Evolutionary conservation across 441 rosid species (phyloP).

Genomic region (Corymbia calophylla): DNA sequence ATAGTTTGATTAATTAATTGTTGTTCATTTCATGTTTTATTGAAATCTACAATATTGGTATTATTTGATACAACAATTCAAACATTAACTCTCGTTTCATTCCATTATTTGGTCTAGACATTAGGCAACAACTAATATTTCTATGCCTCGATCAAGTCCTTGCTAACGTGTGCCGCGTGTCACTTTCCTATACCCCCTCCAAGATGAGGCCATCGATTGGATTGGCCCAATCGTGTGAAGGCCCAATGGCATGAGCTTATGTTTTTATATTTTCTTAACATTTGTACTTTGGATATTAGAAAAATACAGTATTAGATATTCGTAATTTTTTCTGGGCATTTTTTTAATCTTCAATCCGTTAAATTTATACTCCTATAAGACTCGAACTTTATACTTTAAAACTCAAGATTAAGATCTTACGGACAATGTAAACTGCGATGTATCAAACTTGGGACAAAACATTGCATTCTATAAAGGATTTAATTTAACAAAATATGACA

Average conservation of each 20-base stretch:
- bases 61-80: not conserved
- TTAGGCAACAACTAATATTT: not conserved
- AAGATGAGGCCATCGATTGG: not conserved
- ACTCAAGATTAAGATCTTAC: not conserved
- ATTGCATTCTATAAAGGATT: rapidly evolving
- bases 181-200: not conserved
- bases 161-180: too few relatives aligned
- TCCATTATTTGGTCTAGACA: not conserved
- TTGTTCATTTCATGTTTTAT: not conserved
- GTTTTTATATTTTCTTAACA: not conserved
- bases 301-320: not conserved
- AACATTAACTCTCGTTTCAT: not conserved
- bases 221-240: not conserved
- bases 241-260: not conserved
- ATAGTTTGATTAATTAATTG: not conserved
- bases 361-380: not conserved
- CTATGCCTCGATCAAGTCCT: not conserved
- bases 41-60: not conserved
- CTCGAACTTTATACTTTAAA: not conserved
- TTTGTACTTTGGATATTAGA: not conserved
- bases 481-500: not conserved
- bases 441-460: not conserved
- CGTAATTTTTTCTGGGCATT: not conserved
- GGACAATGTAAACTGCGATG: rapidly evolving
- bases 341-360: rapidly evolving